Evolutionary conservation across 345 rosid species (phyloP).

Genomic region (Hibiscus mutabilis): DNA sequence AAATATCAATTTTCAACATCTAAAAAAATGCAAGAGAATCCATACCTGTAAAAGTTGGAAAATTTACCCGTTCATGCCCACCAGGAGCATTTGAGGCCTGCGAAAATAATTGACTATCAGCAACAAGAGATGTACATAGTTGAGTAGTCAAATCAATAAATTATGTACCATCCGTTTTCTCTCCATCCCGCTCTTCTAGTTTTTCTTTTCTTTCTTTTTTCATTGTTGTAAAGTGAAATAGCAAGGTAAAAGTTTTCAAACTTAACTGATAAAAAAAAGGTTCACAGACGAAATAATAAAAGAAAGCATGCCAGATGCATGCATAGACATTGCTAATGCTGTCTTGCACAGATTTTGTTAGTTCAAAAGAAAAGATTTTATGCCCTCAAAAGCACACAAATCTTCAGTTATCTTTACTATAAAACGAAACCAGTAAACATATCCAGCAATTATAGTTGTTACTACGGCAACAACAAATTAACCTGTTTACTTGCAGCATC

Average conservation of each 20-base stretch:
- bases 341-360: background rate
- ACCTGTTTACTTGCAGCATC: slow-evolving; percentile 87
- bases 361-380: background rate
- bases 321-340: background rate
- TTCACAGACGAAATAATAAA: background rate
- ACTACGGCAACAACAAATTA: background rate
- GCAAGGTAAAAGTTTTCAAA: background rate
- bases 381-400: background rate
- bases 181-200: background rate
- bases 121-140: slow-evolving; percentile 1
- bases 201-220: no score
- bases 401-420: no score
- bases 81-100: slow-evolving; percentile 61
- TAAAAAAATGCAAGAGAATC: background rate
- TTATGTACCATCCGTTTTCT: background rate
- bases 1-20: slow-evolving; percentile 6
- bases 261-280: background rate
- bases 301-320: background rate
- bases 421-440: background rate
- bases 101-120: slow-evolving; percentile 11
- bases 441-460: background rate
- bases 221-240: background rate
- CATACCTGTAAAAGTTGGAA: background rate
- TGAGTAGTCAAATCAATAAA: background rate
- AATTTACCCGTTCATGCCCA: slow-evolving; percentile 70